phyloP scores from a whole-genome alignment of 2,329 filamentous ascomycete species.

The Alternaria sp. region DNA sequence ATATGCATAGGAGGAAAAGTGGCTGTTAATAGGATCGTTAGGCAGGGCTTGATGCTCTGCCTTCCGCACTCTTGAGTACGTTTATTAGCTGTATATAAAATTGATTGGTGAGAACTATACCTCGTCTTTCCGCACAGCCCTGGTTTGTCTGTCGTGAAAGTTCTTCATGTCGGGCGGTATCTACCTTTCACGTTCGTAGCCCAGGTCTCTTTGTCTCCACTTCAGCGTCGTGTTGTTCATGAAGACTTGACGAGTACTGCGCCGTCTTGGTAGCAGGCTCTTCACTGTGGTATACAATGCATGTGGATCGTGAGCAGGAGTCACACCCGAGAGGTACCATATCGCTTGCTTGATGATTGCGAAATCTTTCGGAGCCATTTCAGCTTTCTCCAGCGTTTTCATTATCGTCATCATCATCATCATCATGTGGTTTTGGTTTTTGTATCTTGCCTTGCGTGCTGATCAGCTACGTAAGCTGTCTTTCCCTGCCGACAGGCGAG shows the following conservation, averaged over 20 bases:
- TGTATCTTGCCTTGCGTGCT: background rate
- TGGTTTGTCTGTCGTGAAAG: background rate
- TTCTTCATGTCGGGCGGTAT: background rate
- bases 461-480: background rate
- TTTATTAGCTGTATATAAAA: constrained; percentile 7
- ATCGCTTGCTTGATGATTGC: background rate
- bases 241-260: too few species aligned
- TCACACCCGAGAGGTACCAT: too few species aligned
- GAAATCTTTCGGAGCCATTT: background rate
- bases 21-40: background rate
- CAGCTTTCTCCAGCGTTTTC: background rate
- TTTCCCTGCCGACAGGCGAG: background rate
- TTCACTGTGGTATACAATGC: too few species aligned
- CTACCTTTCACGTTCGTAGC: background rate
- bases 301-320: too few species aligned
- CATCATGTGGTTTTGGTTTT: background rate
- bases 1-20: background rate
- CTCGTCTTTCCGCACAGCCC: background rate
- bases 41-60: background rate
- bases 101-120: background rate
- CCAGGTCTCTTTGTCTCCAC: background rate
- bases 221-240: too few species aligned
- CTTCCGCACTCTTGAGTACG: background rate
- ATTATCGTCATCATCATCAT: background rate
- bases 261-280: too few species aligned